Percentiles rank a stretch among this genome's conserved stretches.
These are phyloP conservation scores for Protomyces pachydermus DNA, from an alignment of 1,139 yeast species.

Conservation along the genomic window DNA sequence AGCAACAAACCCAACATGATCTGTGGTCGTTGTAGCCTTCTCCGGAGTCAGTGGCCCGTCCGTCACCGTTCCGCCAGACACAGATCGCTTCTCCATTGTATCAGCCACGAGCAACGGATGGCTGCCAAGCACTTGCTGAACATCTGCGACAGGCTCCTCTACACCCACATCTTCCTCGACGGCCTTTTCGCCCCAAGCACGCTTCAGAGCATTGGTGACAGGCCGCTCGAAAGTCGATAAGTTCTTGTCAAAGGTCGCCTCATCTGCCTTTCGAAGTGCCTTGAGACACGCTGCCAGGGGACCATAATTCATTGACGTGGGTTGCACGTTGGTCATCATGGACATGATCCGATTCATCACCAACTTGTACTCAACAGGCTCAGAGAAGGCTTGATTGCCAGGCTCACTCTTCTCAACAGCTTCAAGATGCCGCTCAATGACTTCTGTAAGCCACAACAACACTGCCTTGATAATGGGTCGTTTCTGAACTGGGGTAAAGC, in stretches of 20 bases:
- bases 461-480: conserved; percentile 31
- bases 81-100: background rate
- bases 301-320: conserved; percentile 27
- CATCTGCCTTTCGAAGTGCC: conserved; percentile 20
- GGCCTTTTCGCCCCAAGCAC: conserved; percentile 28
- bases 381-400: conserved; percentile 23
- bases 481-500: conserved; percentile 30
- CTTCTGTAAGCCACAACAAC: conserved; percentile 28
- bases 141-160: conserved; percentile 29
- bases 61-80: background rate
- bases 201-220: conserved; percentile 26
- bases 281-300: conserved; percentile 27
- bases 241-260: conserved; percentile 27
- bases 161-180: conserved; percentile 19
- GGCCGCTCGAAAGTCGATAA: conserved; percentile 27
- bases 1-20: background rate
- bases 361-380: conserved; percentile 15
- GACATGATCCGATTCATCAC: conserved; percentile 29
- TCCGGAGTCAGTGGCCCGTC: background rate
- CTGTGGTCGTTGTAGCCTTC: background rate
- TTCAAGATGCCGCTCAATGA: conserved; percentile 23
- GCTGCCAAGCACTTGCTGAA: conserved; percentile 28
- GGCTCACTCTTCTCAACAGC: conserved; percentile 12
- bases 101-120: conserved; percentile 7
- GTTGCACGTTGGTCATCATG: conserved; percentile 30